Evolutionary conservation across 441 rosid genomes (phyloP).

Genomic region (Eutrema salsugineum): DNA sequence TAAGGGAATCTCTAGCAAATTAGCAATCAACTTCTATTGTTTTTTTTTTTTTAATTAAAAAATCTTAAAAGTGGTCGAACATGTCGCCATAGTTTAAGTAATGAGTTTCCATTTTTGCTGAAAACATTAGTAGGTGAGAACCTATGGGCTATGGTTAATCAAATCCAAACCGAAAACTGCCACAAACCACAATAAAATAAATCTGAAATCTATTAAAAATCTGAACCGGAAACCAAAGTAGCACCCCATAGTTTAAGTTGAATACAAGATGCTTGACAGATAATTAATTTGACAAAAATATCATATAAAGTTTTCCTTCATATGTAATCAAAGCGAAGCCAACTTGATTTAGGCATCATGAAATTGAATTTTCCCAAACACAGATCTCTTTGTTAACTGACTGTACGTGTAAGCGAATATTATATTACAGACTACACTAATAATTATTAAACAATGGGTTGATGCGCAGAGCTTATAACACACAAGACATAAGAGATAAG

Average conservation of each 20-base stretch:
- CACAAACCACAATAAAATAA: not conserved
- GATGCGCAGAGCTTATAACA: not conserved
- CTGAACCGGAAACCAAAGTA: not conserved
- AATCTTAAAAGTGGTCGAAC: not conserved
- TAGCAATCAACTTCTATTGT: not conserved
- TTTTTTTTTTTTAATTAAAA: too few relatives aligned
- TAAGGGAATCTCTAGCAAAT: slow-evolving; percentile 1
- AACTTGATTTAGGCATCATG: not conserved
- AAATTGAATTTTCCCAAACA: not conserved
- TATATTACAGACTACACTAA: not conserved
- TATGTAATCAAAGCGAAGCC: slow-evolving; percentile 1
- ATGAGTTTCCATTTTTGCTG: not conserved
- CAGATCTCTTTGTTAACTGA: slow-evolving; percentile 12
- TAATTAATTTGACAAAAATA: not conserved
- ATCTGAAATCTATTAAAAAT: not conserved
- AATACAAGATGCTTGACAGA: not conserved
- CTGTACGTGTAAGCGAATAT: not conserved
- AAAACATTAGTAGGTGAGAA: too few relatives aligned
- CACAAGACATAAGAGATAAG: not conserved
- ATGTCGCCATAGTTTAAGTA: slow-evolving; percentile 7
- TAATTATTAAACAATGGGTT: not conserved
- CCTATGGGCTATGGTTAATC: not conserved
- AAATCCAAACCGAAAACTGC: not conserved
- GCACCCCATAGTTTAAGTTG: not conserved
- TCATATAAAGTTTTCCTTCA: not conserved